Evolutionary conservation across 2,329 filamentous ascomycete species (phyloP).

Genomic region (Helicocarpus griseus): DNA sequence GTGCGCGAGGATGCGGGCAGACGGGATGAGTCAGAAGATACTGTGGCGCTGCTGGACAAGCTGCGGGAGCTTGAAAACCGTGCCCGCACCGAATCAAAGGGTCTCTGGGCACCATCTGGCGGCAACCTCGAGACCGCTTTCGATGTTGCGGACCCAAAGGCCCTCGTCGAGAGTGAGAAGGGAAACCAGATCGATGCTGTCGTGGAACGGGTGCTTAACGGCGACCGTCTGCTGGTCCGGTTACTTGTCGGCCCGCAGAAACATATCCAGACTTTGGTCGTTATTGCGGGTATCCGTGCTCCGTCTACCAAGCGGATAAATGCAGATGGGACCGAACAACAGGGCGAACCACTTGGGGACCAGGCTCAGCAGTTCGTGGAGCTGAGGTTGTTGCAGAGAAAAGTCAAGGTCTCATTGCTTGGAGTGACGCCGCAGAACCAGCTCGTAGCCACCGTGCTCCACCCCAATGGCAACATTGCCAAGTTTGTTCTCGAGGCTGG

Average conservation of each 20-base stretch:
- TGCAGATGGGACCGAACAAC: slow-evolving; percentile 67
- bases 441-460: slow-evolving; percentile 76
- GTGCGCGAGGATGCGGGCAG: slow-evolving; percentile 82
- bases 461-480: slow-evolving; percentile 86
- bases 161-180: slow-evolving; percentile 73
- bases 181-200: slow-evolving; percentile 75
- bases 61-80: slow-evolving; percentile 67
- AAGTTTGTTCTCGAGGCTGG: slow-evolving; percentile 83
- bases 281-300: slow-evolving; percentile 79
- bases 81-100: slow-evolving; percentile 69
- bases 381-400: slow-evolving; percentile 71
- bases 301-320: slow-evolving; percentile 82
- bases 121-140: slow-evolving; percentile 65
- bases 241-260: slow-evolving; percentile 70
- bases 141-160: slow-evolving; percentile 65
- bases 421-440: slow-evolving; percentile 85
- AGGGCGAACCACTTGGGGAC: slow-evolving; percentile 81
- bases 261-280: slow-evolving; percentile 79
- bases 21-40: slow-evolving; percentile 76
- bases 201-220: slow-evolving; percentile 82
- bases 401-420: slow-evolving; percentile 71
- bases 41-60: slow-evolving; percentile 60
- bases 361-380: slow-evolving; percentile 87
- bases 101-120: slow-evolving; percentile 64
- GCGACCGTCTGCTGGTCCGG: slow-evolving; percentile 79